Evolutionary conservation across 163 green algal genomes (phyloP).

Genomic region (Prototheca wickerhamii): DNA sequence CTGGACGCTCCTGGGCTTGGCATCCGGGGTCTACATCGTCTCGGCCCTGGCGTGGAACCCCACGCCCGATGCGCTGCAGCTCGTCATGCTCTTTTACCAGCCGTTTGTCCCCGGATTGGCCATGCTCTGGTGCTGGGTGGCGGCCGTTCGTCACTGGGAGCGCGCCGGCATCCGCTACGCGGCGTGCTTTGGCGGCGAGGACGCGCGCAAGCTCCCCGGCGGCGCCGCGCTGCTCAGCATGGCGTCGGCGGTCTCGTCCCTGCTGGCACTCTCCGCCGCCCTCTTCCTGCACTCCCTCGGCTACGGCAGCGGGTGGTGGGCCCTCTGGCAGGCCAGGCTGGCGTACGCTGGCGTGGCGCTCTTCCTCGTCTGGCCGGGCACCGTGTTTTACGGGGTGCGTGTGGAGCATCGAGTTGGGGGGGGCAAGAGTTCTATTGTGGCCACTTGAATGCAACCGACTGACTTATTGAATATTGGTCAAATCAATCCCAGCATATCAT

Average conservation of each 20-base stretch:
- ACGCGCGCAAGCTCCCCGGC: conserved; percentile 45
- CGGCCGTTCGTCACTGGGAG: conserved; percentile 53
- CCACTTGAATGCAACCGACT: too few species aligned
- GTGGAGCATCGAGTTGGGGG: background rate
- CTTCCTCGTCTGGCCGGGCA: conserved; percentile 41
- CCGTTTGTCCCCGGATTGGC: conserved; percentile 51
- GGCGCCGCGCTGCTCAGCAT: conserved; percentile 40
- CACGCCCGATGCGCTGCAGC: background rate
- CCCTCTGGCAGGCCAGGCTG: conserved; percentile 25
- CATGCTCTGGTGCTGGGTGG: conserved; percentile 74
- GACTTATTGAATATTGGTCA: background rate
- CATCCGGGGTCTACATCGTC: too few species aligned
- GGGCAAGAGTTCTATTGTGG: background rate
- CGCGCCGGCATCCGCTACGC: conserved; percentile 48
- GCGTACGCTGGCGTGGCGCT: conserved; percentile 37
- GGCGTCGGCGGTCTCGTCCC: background rate
- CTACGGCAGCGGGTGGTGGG: background rate
- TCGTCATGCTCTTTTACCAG: conserved; percentile 30
- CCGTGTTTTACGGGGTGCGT: conserved; percentile 23
- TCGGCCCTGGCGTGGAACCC: background rate
- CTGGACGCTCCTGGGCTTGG: too few species aligned
- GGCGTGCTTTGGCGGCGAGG: conserved; percentile 50
- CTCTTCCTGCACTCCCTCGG: background rate
- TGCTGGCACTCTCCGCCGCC: background rate
- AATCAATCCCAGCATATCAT: background rate